Conservation (phyloP, 495 filamentous ascomycete species). For the Aspergillus incahuasiensis region DNA sequence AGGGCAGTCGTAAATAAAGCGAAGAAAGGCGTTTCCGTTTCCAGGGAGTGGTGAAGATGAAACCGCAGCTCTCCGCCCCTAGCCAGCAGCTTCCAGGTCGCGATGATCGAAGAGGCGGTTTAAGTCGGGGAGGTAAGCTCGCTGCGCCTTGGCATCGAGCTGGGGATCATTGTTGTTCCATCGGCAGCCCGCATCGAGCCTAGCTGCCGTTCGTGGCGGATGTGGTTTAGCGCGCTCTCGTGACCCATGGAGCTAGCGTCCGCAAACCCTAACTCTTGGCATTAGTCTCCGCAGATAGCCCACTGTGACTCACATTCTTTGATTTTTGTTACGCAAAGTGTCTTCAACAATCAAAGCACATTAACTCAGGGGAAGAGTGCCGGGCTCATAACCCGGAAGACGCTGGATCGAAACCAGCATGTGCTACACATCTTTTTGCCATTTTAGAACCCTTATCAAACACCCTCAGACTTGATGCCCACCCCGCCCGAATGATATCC, state of each 20-base stretch:
- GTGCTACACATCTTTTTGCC: too few relatives aligned
- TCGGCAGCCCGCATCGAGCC: not conserved
- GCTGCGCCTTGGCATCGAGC: not conserved
- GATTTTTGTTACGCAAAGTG: not conserved
- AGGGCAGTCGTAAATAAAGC: too few relatives aligned
- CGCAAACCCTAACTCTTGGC: not conserved
- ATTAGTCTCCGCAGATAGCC: too few relatives aligned
- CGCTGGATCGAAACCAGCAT: too few relatives aligned
- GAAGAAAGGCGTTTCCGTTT: not conserved
- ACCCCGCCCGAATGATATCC: too few relatives aligned
- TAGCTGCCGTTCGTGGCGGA: not conserved
- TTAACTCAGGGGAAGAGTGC: constrained; percentile 10
- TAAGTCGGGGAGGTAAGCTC: not conserved
- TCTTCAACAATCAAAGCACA: constrained; percentile 2
- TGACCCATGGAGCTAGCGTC: not conserved
- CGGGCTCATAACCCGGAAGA: constrained; percentile 13
- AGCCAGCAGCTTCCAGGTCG: not conserved
- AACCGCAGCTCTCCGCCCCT: not conserved
- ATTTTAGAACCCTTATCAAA: too few relatives aligned
- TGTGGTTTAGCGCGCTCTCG: not conserved
- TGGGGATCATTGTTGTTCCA: not conserved
- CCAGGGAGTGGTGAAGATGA: not conserved
- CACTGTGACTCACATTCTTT: too few relatives aligned
- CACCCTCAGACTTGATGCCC: too few relatives aligned
- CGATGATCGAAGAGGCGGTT: not conserved